Base-by-base conservation (phyloP, 345 rosid species). In the Moricandia arvensis region DNA sequence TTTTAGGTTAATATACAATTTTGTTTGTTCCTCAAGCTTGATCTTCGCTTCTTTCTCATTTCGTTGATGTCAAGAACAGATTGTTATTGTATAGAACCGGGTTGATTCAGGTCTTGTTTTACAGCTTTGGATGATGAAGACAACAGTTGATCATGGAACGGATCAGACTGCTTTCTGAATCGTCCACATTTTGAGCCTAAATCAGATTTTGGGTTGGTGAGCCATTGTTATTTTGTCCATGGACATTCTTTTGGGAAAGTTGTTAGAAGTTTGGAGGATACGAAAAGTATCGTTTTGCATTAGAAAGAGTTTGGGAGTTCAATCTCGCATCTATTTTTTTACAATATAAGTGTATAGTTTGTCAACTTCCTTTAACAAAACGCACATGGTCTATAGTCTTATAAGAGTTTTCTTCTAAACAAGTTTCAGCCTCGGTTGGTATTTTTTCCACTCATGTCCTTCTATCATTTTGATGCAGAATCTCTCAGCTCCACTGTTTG, bases 31-130 rank as follows among this genome's bases (percentile, higher is more conserved):
- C 18, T 47, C 53, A n/a, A 47, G 53, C 3, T 47, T 8, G 18
- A 47, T 13, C 17, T 47, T 5, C 8, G 17, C 53, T 47, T n/a
- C 53, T 15, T 47, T 47, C 53, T 47, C 8, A n/a, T 47, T 6
- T 47, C 49, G 18, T 47, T 47, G 16, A 43, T 43, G 49, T 43
- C 98, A 15, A 92, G 96, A 6, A 85, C 92, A 38, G 93, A 93
- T 6, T 91, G 97, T 75, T 93, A 89, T 78, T 89, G 96, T 83
- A 90, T 87, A 74, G 91, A 95, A 80, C 92, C 91, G 0, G 97
- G 98, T 68, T 94, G 98, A 97, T 94, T 94, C 73, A 79, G 96
- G 24, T 94, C 92, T 70, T 89, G 95, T 84, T 94, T 90, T 80
- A 81, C 97, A 3, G 74, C 87, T 55, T 80, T 91, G 75, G 76